phyloP scores from a whole-genome alignment of 805 yeast genomes.

The Kluyveromyces nonfermentans region DNA sequence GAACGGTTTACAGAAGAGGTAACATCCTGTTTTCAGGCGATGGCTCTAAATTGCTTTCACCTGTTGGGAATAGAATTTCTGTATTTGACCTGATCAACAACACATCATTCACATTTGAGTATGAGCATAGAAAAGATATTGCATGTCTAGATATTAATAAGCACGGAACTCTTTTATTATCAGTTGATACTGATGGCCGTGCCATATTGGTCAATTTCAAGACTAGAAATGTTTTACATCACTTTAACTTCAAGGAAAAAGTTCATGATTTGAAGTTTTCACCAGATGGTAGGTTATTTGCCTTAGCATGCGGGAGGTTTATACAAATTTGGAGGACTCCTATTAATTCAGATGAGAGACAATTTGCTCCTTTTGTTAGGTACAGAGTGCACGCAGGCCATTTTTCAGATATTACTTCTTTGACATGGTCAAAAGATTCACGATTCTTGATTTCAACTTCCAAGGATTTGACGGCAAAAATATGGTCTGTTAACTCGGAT shows the following conservation, averaged over 20 bases:
- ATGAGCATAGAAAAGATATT: conserved; percentile 85
- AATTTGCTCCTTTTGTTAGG: conserved; percentile 92
- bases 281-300: conserved; percentile 82
- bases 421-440: conserved; percentile 88
- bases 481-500: conserved; percentile 64
- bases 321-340: conserved; percentile 95
- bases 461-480: conserved; percentile 80
- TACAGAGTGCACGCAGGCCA: conserved; percentile 90
- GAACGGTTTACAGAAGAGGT: conserved; percentile 94
- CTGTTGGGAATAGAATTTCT: conserved; percentile 89
- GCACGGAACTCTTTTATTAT: conserved; percentile 68
- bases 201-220: conserved; percentile 83
- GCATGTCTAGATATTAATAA: conserved; percentile 71
- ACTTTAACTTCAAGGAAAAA: conserved; percentile 80
- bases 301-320: conserved; percentile 72
- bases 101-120: conserved; percentile 79
- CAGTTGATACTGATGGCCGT: conserved; percentile 87
- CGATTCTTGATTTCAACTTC: conserved; percentile 80
- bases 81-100: conserved; percentile 80
- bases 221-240: conserved; percentile 79
- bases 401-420: conserved; percentile 64
- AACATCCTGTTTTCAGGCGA: conserved; percentile 77
- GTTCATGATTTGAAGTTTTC: conserved; percentile 73
- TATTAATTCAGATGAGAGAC: conserved; percentile 66
- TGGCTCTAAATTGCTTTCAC: conserved; percentile 75